phyloP scores from a whole-genome alignment of 2,329 filamentous ascomycete genomes.

The Sordariomycetes sp. region DNA sequence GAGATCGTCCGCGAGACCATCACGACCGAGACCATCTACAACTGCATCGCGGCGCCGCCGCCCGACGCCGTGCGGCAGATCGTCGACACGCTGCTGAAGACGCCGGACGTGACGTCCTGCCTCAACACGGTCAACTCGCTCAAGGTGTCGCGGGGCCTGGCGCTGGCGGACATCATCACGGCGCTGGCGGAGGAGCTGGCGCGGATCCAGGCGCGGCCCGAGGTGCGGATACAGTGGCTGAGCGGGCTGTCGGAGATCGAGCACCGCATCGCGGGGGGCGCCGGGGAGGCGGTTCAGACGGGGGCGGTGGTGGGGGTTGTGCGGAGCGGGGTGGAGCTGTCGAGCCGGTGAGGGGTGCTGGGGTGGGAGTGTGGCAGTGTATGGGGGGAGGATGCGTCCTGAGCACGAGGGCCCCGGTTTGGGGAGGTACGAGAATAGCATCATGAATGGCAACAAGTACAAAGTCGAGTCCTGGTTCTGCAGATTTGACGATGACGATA shows the following conservation, averaged over 20 bases:
- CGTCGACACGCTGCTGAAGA: conserved; percentile 70
- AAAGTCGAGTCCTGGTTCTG: no score
- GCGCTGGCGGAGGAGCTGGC: conserved; percentile 73
- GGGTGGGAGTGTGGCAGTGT: background rate
- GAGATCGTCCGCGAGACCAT: conserved; percentile 63
- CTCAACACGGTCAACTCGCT: conserved; percentile 79
- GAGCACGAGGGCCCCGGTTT: no score
- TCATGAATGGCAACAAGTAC: no score
- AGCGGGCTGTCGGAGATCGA: conserved; percentile 88
- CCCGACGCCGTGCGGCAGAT: conserved; percentile 82
- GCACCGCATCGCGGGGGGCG: conserved; percentile 79
- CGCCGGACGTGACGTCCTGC: conserved; percentile 80
- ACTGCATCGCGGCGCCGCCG: conserved; percentile 91
- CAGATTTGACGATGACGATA: no score
- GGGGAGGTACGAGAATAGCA: no score
- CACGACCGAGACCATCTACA: conserved; percentile 92
- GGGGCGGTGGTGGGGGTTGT: conserved; percentile 87
- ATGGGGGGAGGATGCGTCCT: background rate
- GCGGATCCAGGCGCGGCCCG: conserved; percentile 71
- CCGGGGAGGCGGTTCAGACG: conserved; percentile 80
- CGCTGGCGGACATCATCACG: conserved; percentile 87
- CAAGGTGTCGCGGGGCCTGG: conserved; percentile 76
- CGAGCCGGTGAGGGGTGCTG: background rate
- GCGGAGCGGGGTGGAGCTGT: conserved; percentile 71
- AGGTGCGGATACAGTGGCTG: conserved; percentile 85